Percentiles rank a stretch among this genome's conserved stretches.
Conservation (phyloP, 2,329 filamentous ascomycete species). For the Leptosphaerulina australis region DNA sequence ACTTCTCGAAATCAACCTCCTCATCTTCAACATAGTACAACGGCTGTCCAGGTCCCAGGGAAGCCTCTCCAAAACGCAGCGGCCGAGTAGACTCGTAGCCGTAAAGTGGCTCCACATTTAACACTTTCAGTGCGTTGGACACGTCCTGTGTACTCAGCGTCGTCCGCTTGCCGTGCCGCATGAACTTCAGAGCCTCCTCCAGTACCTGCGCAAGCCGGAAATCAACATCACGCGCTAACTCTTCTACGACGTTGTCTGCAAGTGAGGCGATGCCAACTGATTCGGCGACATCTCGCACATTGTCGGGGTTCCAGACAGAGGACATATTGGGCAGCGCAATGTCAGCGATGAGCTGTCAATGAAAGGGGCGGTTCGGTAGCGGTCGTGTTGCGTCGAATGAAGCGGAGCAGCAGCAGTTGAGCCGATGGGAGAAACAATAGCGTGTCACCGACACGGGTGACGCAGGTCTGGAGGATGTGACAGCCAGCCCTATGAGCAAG, state of each 20-base stretch:
- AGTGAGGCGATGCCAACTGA: constrained; percentile 86
- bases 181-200: constrained; percentile 92
- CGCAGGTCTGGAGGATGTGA: constrained; percentile 35
- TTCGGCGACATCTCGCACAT: constrained; percentile 93
- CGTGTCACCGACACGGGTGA: constrained; percentile 36
- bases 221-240: constrained; percentile 91
- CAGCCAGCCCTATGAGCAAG: constrained; percentile 40
- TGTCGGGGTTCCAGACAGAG: constrained; percentile 92
- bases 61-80: constrained; percentile 90
- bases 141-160: constrained; percentile 89
- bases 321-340: constrained; percentile 32
- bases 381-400: constrained; percentile 19
- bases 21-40: constrained; percentile 98
- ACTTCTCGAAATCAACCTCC: constrained; percentile 97
- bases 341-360: constrained; percentile 20
- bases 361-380: constrained; percentile 17
- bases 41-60: constrained; percentile 88
- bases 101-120: constrained; percentile 94
- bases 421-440: constrained; percentile 30
- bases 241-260: constrained; percentile 83
- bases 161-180: constrained; percentile 88
- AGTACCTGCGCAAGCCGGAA: constrained; percentile 93
- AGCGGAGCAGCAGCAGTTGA: constrained; percentile 15
- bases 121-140: constrained; percentile 78
- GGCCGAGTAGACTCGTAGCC: constrained; percentile 93